Evolutionary conservation across 2,329 filamentous ascomycete species (phyloP), one percentile per base, ranked within the genome.

Genomic region (Bimuria novae-zelandiae): DNA sequence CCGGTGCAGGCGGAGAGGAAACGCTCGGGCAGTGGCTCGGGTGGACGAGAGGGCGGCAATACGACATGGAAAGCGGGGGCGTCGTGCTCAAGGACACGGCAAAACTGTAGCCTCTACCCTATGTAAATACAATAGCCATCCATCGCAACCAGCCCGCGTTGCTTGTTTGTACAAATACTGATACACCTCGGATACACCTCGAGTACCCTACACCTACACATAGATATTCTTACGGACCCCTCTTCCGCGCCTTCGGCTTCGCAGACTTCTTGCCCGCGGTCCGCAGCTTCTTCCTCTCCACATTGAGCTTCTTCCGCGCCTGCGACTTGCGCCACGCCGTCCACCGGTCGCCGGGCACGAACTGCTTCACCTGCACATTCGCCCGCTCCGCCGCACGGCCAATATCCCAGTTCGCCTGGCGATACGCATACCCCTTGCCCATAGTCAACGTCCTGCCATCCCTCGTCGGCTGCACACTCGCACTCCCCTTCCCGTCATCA

Each of bases 1-100:
- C 89, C 1, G 90, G 92, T 0, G 76, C 86, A 21, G 90, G 89
- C 4, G 92, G 90, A 1, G 87, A 91, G 69, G 83, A 85, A 46
- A 81, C 82, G 3, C 70, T 97, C 56, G 76, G 75, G 45, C 71
- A 80, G 44, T 97, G 93, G 93, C 78, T 88, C 61, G 89, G 90
- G 0, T 95, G 91, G 90, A 80, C 77, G 54, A 82, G 79, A 63
- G 91, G 89, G 0, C 79, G 75, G 54, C 84, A 96, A 27, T 96
- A 87, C 69, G 81, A 84, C n/a, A 77, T 89, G 1, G 63, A 69
- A 35, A 58, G 57, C 16, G 61, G 64, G 12, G 58, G 65, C 0
- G 19, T 70, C 22, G 64, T 63, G 1, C 81, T 81, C 23, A 83
- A 85, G 54, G 75, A 82, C 49, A 46, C 42, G 23, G 64, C 65